Evolutionary conservation across 805 yeast species (phyloP).

Genomic region (Jamesozyma piceae): DNA sequence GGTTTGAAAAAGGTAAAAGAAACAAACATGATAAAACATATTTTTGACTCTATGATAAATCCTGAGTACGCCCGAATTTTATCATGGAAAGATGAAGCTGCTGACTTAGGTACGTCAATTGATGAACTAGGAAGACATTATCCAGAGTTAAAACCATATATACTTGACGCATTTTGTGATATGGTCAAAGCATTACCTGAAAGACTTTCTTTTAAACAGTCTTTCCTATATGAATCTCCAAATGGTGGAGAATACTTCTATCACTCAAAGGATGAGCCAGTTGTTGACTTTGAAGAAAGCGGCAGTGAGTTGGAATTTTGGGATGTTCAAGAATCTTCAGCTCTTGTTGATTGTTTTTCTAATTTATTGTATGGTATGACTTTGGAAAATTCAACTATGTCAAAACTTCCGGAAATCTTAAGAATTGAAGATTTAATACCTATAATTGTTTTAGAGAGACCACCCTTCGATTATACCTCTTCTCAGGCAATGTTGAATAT

Average conservation of each 20-base stretch:
- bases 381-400: slow-evolving; percentile 44
- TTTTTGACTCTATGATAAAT: slow-evolving; percentile 45
- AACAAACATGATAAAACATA: slow-evolving; percentile 30
- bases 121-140: slow-evolving; percentile 82
- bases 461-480: slow-evolving; percentile 52
- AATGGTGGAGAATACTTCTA: slow-evolving; percentile 35
- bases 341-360: slow-evolving; percentile 42
- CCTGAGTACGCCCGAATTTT: slow-evolving; percentile 45
- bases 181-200: slow-evolving; percentile 43
- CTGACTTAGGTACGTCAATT: slow-evolving; percentile 53
- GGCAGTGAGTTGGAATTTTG: slow-evolving; percentile 38
- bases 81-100: slow-evolving; percentile 43
- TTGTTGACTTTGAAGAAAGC: slow-evolving; percentile 36
- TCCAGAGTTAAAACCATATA: slow-evolving; percentile 55
- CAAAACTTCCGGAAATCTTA: slow-evolving; percentile 30
- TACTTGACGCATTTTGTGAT: slow-evolving; percentile 39
- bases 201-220: slow-evolving; percentile 30
- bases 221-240: slow-evolving; percentile 35
- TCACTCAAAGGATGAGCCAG: slow-evolving; percentile 33
- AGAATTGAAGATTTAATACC: slow-evolving; percentile 38
- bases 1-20: slow-evolving; percentile 53
- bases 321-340: slow-evolving; percentile 42
- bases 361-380: slow-evolving; percentile 41
- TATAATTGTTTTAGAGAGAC: slow-evolving; percentile 40
- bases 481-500: slow-evolving; percentile 47